Evolutionary conservation across 176 grass and related monocot species (phyloP), one percentile per base, ranked within the genome.

Genomic region (Luzula sylvatica): DNA sequence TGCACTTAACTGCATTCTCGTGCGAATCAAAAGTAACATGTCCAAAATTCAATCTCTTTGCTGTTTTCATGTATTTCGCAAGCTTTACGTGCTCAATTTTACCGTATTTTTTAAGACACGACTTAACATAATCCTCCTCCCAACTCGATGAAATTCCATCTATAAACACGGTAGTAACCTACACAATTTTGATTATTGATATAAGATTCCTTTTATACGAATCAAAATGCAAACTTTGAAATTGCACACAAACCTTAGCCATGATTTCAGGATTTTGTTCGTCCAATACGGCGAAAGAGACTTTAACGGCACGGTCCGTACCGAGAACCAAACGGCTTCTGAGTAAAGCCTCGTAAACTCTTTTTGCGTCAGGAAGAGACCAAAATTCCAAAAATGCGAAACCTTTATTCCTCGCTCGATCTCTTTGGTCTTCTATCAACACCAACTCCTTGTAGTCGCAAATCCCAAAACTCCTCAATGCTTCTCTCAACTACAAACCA

Each of bases 111-210:
- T 86, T 89, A 51, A 96, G 81, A 69, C 77, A 96, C 52, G 81
- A 78, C 59, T 78, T 96, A 53, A 96, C 60, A 39, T 61, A 68
- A 51, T 90, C 81, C 50, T 96, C 92, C 55, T 96, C 92, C 92
- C 85, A 90, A 52, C 63, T 69, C 23, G 92, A 75, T 50, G 81
- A 51, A 35, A 96, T 55, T 20, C 84, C 85, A 77, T 96, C 80
- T 65, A 96, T 63, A 80, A 96, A 96, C 42, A 96, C 85, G 55
- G 92, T 89, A 73, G 69, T 90, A 26, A 88, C 92, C 92, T 96
- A 74, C 54, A 35, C 9, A n/a, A n/a, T n/a, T n/a, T n/a, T n/a
- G n/a, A n/a, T n/a, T n/a, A n/a, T n/a, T n/a, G n/a, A n/a, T n/a
- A n/a, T n/a, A n/a, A n/a, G n/a, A n/a, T n/a, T n/a, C n/a, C n/a